Conservation (phyloP, 805 yeast species). For the Zygotorulaspora danielsina region DNA sequence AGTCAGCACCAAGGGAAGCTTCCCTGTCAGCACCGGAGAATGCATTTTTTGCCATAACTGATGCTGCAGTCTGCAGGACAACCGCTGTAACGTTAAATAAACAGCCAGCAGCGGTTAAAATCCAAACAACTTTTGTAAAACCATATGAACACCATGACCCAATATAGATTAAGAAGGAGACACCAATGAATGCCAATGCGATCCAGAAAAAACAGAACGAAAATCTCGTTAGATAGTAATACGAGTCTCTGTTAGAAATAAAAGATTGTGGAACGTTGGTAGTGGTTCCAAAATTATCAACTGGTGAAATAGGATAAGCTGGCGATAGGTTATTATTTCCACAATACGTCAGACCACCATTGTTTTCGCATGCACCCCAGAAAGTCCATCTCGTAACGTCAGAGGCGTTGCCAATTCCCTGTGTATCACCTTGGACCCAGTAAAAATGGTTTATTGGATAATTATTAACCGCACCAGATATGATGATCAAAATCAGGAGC, state of each 20-base stretch:
- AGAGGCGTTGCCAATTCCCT: slow-evolving; percentile 46
- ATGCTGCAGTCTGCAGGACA: slow-evolving; percentile 67
- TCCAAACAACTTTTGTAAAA: slow-evolving; percentile 51
- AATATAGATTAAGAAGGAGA: slow-evolving; percentile 52
- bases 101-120: slow-evolving; percentile 49
- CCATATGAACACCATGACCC: slow-evolving; percentile 54
- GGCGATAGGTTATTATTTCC: slow-evolving; percentile 43
- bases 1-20: slow-evolving; percentile 51
- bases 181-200: slow-evolving; percentile 58
- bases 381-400: slow-evolving; percentile 69
- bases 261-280: slow-evolving; percentile 51
- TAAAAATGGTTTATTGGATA: slow-evolving; percentile 63
- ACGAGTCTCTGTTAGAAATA: slow-evolving; percentile 49
- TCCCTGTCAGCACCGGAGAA: slow-evolving; percentile 47
- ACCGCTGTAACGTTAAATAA: slow-evolving; percentile 59
- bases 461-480: slow-evolving; percentile 57
- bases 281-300: slow-evolving; percentile 61
- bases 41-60: slow-evolving; percentile 69
- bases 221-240: slow-evolving; percentile 62
- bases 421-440: slow-evolving; percentile 69
- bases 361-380: slow-evolving; percentile 62
- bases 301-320: slow-evolving; percentile 70
- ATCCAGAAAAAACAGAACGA: slow-evolving; percentile 59
- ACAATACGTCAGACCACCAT: slow-evolving; percentile 20
- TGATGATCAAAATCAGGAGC: slow-evolving; percentile 51